Evolutionary conservation across 2,329 filamentous ascomycete species (phyloP), one percentile per base, ranked within the genome.

Genomic region (Trichoderma lentiforme): DNA sequence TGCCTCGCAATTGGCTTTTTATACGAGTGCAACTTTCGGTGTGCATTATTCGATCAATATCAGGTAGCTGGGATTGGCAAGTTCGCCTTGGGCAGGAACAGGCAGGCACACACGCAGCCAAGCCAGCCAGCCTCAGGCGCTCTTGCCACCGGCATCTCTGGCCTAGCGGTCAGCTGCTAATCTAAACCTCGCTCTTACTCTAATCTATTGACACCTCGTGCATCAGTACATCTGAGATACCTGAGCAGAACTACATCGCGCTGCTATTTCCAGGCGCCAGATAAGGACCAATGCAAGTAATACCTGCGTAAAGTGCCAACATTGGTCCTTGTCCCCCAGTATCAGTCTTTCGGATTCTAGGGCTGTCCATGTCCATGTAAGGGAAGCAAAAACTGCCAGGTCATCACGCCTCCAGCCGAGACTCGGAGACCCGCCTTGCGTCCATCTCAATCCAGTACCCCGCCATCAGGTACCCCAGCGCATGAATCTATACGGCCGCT

Each of bases 341-440:
- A 51, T n/a, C 32, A 26, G 8, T 9, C 60, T 62, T 18, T 64
- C 18, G 18, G 61, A 47, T 47, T 64, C 39, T 36, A 63, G 5
- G 34, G 24, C 36, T 28, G 6, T 43, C 61, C 36, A 51, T 3
- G 6, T 43, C 61, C 36, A 51, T 36, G 61, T 12, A 30, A 53
- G 39, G 62, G 28, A 30, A 53, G 18, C 24, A 47, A 12, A 4
- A 39, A n/a, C n/a, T 43, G 53, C 34, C 65, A 68, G 65, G 51
- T 58, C 65, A 68, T 68, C 36, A 47, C 53, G 26, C 65, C 36
- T 68, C 65, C 53, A 60, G 65, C 65, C 65, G 53, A 60, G 65
- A 18, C 53, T 60, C 53, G 30, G 51, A 68, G 53, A 43, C 65
- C 51, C 64, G 64, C 64, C 56, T 24, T 24, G 28, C 30, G 14